Evolutionary conservation across 23 red algal species (phyloP), one percentile per base, ranked within the genome.

Genomic region (Gracilaria domingensis): DNA sequence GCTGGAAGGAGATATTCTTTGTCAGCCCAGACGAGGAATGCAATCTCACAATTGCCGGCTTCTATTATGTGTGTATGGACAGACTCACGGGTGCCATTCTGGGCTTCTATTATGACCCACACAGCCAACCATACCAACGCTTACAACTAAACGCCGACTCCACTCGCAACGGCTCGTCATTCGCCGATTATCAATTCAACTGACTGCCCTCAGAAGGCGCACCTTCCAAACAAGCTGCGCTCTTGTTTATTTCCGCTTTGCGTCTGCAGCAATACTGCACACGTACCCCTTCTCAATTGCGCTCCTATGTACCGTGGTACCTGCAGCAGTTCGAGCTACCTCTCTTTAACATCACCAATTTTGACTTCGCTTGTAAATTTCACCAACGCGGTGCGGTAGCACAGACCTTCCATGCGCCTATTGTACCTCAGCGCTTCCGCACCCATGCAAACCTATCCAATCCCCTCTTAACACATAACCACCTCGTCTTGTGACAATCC

Each of bases 1-100:
- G 93, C 18, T 95, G 93, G 93, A 95, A 95, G 78, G 93, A 95
- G 37, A 64, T 73, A 28, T 95, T 90, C 75, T 95, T 95, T 84
- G 93, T 90, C 48, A 88, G 79, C 55, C 83, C 85, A 8, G 86
- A 70, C 34, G 59, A 81, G 48, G 84, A 95, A 56, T 95, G 93
- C 75, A 84, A 84, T 23, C 82, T 95, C 24, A 95, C 93, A 24
- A 95, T 95, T 84, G 83, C 73, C 50, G 93, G 93, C 50, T 95
- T 95, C 90, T 95, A 95, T 62, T 95, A 95, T 51, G 30, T 88
- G 18, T 88, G 82, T 51, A 88, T 95, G 82, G 81, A 88, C 84
- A 81, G 83, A 82, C 67, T 67, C 1, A 95, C 93, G 26, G 93
- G 93, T 36, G 51, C 66, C 75, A 80, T 90, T 65, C 59, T 88